phyloP scores from a whole-genome alignment of 257 asterid genomes.

The Penstemon davidsonii region DNA sequence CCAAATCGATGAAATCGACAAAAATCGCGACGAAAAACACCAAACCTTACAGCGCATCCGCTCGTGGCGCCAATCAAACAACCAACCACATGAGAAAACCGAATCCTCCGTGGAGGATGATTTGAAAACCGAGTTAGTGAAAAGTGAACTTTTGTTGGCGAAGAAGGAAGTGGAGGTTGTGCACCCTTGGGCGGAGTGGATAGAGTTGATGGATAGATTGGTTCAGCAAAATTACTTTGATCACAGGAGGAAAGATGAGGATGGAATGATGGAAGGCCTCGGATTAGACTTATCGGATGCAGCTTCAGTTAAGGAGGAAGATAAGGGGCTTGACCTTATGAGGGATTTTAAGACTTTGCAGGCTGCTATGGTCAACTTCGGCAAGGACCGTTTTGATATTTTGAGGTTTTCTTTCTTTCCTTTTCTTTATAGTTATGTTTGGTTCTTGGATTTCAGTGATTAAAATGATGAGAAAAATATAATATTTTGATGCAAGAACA shows the following conservation, averaged over 20 bases:
- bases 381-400: conserved; percentile 84
- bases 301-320: conserved; percentile 29
- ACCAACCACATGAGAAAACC: conserved; percentile 17
- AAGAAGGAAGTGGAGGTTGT: conserved; percentile 71
- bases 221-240: conserved; percentile 95
- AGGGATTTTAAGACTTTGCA: conserved; percentile 80
- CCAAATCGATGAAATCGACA: conserved; percentile 81
- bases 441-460: too few relatives aligned
- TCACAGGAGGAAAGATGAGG: conserved; percentile 88
- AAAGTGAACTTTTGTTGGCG: conserved; percentile 27
- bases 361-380: conserved; percentile 75
- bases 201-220: conserved; percentile 87
- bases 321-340: conserved; percentile 54
- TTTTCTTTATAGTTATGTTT: not conserved
- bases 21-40: conserved; percentile 66
- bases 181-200: conserved; percentile 98
- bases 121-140: conserved; percentile 38
- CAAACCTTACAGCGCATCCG: conserved; percentile 86
- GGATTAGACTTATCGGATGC: conserved; percentile 57
- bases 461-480: too few relatives aligned
- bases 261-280: conserved; percentile 68
- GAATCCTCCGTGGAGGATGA: conserved; percentile 28
- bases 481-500: too few relatives aligned
- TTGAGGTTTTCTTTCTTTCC: conserved; percentile 48
- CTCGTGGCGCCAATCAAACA: conserved; percentile 89